Conservation (phyloP, 2,329 filamentous ascomycete species). For the Pestalotiopsis sp. region DNA sequence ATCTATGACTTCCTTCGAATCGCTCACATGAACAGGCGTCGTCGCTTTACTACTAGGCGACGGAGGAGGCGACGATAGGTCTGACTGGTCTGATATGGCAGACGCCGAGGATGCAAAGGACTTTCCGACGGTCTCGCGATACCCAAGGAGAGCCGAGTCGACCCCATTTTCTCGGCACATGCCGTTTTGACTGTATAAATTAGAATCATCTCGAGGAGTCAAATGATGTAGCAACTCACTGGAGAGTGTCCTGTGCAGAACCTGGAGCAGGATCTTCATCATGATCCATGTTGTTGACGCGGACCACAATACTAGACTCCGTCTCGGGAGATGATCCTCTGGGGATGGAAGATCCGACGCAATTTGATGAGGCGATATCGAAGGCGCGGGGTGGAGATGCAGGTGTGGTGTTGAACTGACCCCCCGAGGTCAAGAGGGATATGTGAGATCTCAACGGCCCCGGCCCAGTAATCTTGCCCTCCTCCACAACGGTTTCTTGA, state of each 20-base stretch:
- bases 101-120: conserved; percentile 58
- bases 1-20: conserved; percentile 30
- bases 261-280: conserved; percentile 20
- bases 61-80: conserved; percentile 55
- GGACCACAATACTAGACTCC: conserved; percentile 33
- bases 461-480: conserved; percentile 23
- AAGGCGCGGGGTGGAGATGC: conserved; percentile 22
- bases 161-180: conserved; percentile 30
- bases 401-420: conserved; percentile 20
- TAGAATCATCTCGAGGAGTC: background rate
- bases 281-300: conserved; percentile 29
- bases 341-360: conserved; percentile 19
- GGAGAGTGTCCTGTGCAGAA: conserved; percentile 17
- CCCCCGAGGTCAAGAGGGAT: conserved; percentile 24
- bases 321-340: conserved; percentile 26
- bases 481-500: conserved; percentile 27
- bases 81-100: conserved; percentile 55
- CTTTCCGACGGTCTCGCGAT: conserved; percentile 27
- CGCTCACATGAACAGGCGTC: conserved; percentile 54
- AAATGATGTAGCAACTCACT: conserved; percentile 26
- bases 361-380: conserved; percentile 23
- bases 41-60: conserved; percentile 63
- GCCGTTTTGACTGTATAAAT: conserved; percentile 23
- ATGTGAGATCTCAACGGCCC: conserved; percentile 27
- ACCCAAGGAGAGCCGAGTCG: conserved; percentile 31